Evolutionary conservation across 2,329 filamentous ascomycete genomes (phyloP).

Genomic region (Xylaria sp.): DNA sequence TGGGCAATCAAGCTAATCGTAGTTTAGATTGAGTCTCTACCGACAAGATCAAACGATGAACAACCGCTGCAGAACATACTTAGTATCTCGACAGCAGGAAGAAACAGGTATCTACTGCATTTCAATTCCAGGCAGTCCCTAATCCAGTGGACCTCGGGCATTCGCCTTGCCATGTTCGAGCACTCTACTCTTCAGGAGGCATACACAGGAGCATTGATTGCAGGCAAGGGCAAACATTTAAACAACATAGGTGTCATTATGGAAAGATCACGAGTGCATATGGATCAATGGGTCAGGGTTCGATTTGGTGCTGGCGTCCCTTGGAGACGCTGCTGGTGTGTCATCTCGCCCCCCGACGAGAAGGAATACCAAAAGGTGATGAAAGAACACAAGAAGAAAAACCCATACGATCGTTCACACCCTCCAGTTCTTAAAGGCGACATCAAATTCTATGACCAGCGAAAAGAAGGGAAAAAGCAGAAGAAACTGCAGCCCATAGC

Average conservation of each 20-base stretch:
- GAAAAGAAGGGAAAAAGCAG: constrained; percentile 78
- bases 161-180: constrained; percentile 93
- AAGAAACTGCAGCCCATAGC: constrained; percentile 93
- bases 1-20: constrained; percentile 24
- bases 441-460: constrained; percentile 93
- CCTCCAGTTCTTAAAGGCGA: constrained; percentile 79
- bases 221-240: constrained; percentile 87
- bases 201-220: constrained; percentile 94
- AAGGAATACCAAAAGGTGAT: constrained; percentile 88
- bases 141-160: constrained; percentile 94
- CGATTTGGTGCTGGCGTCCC: constrained; percentile 95
- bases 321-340: constrained; percentile 97
- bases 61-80: constrained; percentile 92
- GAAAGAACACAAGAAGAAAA: constrained; percentile 83
- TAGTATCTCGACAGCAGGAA: constrained; percentile 93
- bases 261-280: constrained; percentile 78
- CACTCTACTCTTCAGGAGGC: constrained; percentile 93
- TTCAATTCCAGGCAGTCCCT: constrained; percentile 95
- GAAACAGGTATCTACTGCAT: constrained; percentile 93
- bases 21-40: constrained; percentile 83
- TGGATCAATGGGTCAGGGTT: constrained; percentile 94
- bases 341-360: constrained; percentile 90
- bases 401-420: constrained; percentile 80
- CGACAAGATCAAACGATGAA: constrained; percentile 79
- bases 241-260: constrained; percentile 93